Base-by-base conservation (phyloP, 108 stramenopile species). In the Parmales sp. region DNA sequence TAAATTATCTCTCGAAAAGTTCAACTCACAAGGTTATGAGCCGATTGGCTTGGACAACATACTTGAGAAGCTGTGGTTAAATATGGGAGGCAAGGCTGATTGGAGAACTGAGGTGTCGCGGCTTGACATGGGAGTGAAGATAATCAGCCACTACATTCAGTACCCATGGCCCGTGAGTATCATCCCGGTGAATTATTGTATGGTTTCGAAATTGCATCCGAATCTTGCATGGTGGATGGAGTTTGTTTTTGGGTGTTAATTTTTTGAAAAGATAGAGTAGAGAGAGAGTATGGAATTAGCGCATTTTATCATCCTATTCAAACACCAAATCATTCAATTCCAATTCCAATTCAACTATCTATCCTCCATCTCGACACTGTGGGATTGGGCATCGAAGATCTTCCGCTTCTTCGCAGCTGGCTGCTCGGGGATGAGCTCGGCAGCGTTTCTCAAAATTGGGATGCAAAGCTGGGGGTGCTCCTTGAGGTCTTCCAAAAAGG, bases 401-500 rank as follows among this genome's bases (percentile, higher is more conserved):
- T 85, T 76, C 74, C 83, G 86, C 72, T 90, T 89, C 76, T 90
- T 93, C 67, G 83, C 74, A 19, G 70, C 76, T 0, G 91, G 88
- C 19, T 83, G 75, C 63, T 93, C 91, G 25, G 92, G 92, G 46
- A 93, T 90, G 72, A 93, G 71, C 66, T 93, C 88, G 0, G 92
- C 92, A 31, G 92, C 92, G 37, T 89, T 89, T 77, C 89, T 91
- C 43, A 93, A 69, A 1, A 93, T 88, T 9, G 90, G 90, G 51
- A 93, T 89, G 66, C 88, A 90, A 44, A 93, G 74, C 67, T 88
- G 87, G 11, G 90, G 90, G 78, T 90, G 83, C 65, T 87, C 79
- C 69, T 88, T 89, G 86, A 93, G 89, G 73, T 93, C 92, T 50
- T 89, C 90, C 78, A 91, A 86, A 68, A 93, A 93, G 23, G 79